Evolutionary conservation across 352 stramenopile genomes (phyloP), one percentile per base, ranked within the genome.

Genomic region (Thraustochytrium striatum): DNA sequence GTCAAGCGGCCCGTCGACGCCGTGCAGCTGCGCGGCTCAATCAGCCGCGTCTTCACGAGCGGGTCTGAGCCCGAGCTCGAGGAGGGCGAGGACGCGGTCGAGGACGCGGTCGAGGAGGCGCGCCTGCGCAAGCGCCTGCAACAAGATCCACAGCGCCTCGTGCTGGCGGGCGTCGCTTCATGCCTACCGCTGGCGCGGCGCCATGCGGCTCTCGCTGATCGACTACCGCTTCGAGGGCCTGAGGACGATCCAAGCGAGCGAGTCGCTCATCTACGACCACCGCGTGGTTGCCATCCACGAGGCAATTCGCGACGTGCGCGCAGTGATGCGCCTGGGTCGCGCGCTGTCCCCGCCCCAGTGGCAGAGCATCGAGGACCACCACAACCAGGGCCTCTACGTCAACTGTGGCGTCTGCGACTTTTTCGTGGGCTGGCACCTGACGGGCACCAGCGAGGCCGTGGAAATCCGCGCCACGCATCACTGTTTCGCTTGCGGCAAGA

Each of bases 351-450:
- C 65, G 25, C 70, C 70, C 13, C 21, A n/a, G 21, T 80, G 70
- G 70, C 70, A 80, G 33, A 47, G 57, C 28, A 75, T 69, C 30
- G 70, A 80, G 11, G 58, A 72, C n/a, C 55, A 80, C 41, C 55
- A 65, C 32, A 21, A 25, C 39, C 21, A 53, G 39, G 70, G 58
- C n/a, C 41, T 80, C 16, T 69, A 35, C 30, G 58, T 70, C 25
- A 81, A 81, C 13, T 80, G 70, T 25, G 39, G 32, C 35, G 70
- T 80, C 19, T 80, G 70, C 30, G 61, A 30, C 32, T 80, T 61
- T 39, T 80, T 80, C 28, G 70, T 80, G 8, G 70, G 70, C 25
- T 80, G 70, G 70, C 55, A 80, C 35, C 41, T 65, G 11, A 75
- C 55, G 11, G 55, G 55, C 38, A 39, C 50, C 47, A 65, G 32